Evolutionary conservation across 345 rosid genomes (phyloP), one percentile per base, ranked within the genome.

Genomic region (Euphorbia lathyris): DNA sequence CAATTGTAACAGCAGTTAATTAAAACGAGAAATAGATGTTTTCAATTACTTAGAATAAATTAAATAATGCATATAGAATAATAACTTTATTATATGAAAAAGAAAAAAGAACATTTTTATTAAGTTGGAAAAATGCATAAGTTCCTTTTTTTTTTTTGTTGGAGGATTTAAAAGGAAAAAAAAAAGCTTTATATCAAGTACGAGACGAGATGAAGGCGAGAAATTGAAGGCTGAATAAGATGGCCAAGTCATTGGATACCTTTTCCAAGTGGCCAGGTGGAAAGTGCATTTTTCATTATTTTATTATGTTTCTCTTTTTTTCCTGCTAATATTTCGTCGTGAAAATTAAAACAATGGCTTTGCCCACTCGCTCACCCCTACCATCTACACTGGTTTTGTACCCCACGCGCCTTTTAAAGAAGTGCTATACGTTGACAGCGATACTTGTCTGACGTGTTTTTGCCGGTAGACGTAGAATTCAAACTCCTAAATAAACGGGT

Each of bases 241-340:
- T 60, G 72, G 63, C 67, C 43, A 32, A 60, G 70, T 52, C 77
- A 62, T 73, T 67, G 77, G 77, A 73, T 73, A 1, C 77, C 68
- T 67, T 60, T 73, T 51, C 45, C 13, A 19, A 61, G 77, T 73
- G 77, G 77, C 77, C 67, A 66, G 59, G 71, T 65, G 76, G 71
- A 66, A 67, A 67, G 68, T 38, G 45, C 63, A 20, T 32, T 73
- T n/a, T 60, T 67, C 17, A 45, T 57, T 72, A 40, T 64, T 8
- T 34, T n/a, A n/a, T 71, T 52, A 48, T 17, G 27, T 19, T 29
- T 13, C 30, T 1, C 34, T 29, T 45, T 32, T 51, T 9, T 9
- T 20, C 43, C 11, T 40, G 43, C 43, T 40, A 40, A 40, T 47
- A n/a, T 50, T 36, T 25, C 16, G 26, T 7, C 47, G 43, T 68